phyloP scores from a whole-genome alignment of 83 land plant species.

The Diphasiastrum complanatum region DNA sequence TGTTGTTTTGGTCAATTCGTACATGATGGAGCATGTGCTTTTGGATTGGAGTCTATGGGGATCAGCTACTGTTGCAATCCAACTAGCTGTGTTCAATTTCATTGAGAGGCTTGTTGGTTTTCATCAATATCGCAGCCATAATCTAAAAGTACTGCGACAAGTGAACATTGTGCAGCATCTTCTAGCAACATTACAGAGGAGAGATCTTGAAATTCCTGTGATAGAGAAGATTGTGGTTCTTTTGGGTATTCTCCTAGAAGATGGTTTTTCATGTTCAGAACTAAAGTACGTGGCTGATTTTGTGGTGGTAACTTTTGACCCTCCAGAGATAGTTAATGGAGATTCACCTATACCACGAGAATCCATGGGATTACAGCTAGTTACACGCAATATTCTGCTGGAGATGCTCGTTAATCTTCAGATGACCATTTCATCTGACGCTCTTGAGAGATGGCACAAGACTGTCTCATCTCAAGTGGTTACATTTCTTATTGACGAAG shows the following conservation, averaged over 20 bases:
- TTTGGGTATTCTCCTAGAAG: conserved; percentile 83
- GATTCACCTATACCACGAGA: conserved; percentile 47
- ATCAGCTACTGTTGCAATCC: conserved; percentile 70
- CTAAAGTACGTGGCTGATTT: conserved; percentile 88
- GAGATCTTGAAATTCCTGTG: conserved; percentile 91
- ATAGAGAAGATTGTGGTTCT: conserved; percentile 81
- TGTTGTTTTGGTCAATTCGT: conserved; percentile 77
- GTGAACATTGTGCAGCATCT: conserved; percentile 90
- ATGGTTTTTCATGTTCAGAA: conserved; percentile 82
- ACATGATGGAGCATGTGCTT: conserved; percentile 98
- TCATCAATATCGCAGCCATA: conserved; percentile 90
- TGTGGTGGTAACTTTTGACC: conserved; percentile 97
- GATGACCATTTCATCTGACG: conserved; percentile 63
- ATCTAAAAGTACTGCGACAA: conserved; percentile 71
- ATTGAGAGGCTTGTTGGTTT: conserved; percentile 83
- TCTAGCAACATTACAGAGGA: conserved; percentile 83
- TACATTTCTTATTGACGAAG: conserved; percentile 85
- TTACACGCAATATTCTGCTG: conserved; percentile 90
- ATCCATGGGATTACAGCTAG: conserved; percentile 84
- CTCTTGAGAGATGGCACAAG: conserved; percentile 94
- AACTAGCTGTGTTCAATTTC: conserved; percentile 71
- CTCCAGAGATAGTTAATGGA: conserved; percentile 52
- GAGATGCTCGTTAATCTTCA: conserved; percentile 99
- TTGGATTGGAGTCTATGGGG: conserved; percentile 99
- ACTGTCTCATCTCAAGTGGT: conserved; percentile 88